Percentiles rank a stretch among this genome's conserved stretches.
Conservation (phyloP, 106 monocot genomes). For the Dactylorhiza incarnata region DNA sequence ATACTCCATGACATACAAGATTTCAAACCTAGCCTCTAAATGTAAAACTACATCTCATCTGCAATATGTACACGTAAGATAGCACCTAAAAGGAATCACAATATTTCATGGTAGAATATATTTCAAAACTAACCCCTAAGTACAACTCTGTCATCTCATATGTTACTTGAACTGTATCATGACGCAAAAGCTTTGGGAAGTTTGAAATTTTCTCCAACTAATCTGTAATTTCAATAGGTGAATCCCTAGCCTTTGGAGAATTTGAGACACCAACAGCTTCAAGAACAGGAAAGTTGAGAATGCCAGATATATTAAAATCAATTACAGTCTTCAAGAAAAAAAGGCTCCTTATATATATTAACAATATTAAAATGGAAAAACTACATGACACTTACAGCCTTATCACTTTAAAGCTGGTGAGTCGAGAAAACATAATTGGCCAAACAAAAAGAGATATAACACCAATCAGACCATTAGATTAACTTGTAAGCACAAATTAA, state of each 20-base stretch:
- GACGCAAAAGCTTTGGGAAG: slow-evolving; percentile 49
- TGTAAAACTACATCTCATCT: background rate
- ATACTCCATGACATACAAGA: background rate
- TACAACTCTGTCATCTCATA: slow-evolving; percentile 76
- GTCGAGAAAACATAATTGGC: too few relatives aligned
- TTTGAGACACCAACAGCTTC: slow-evolving; percentile 13
- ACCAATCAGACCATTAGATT: too few relatives aligned
- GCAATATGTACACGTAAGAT: background rate
- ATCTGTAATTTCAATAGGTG: slow-evolving; percentile 27
- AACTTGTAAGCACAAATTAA: too few relatives aligned
- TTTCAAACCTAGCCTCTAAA: background rate
- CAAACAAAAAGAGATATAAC: too few relatives aligned
- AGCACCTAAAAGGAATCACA: background rate
- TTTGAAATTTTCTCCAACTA: slow-evolving; percentile 58
- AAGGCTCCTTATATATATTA: too few relatives aligned
- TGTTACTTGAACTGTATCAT: slow-evolving; percentile 50
- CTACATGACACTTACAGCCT: too few relatives aligned
- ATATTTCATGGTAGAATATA: background rate
- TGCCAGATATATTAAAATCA: slow-evolving; percentile 70
- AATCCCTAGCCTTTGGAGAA: slow-evolving; percentile 7
- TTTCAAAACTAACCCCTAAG: slow-evolving; percentile 43
- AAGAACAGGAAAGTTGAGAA: slow-evolving; percentile 45
- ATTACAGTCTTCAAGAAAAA: slow-evolving; percentile 85
- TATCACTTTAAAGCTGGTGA: too few relatives aligned
- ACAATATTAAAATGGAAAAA: too few relatives aligned